A percentile compares a stretch with the other conserved stretches of the same genome.
Evolutionary conservation across 805 yeast species (phyloP).

Genomic region (Pichia cephalocereana): DNA sequence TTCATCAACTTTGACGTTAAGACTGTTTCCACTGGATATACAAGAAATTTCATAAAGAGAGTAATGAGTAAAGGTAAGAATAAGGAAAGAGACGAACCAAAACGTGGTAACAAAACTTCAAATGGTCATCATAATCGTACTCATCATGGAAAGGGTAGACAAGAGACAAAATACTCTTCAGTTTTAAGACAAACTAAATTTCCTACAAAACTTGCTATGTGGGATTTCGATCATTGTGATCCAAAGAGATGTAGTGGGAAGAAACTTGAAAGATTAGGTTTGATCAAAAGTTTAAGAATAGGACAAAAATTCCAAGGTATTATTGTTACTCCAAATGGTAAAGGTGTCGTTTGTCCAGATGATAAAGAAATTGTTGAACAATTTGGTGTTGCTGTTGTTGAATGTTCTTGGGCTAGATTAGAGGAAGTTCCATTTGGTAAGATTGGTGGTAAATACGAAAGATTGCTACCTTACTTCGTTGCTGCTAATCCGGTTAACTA

Average conservation of each 20-base stretch:
- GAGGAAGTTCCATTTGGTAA: conserved; percentile 92
- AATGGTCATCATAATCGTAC: conserved; percentile 51
- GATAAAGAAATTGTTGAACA: conserved; percentile 70
- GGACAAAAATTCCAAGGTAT: conserved; percentile 92
- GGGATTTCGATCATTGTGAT: conserved; percentile 99
- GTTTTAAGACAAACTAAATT: conserved; percentile 30
- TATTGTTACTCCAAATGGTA: conserved; percentile 90
- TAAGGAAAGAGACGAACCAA: conserved; percentile 32
- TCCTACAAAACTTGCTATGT: conserved; percentile 90
- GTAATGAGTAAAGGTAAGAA: conserved; percentile 46
- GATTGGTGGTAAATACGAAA: conserved; percentile 84
- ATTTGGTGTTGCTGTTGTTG: conserved; percentile 94
- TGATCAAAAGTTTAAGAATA: conserved; percentile 68
- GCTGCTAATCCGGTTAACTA: conserved; percentile 97
- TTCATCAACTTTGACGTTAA: no score
- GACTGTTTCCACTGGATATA: no score
- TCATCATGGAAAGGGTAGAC: conserved; percentile 33
- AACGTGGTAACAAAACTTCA: conserved; percentile 30
- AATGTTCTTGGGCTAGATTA: conserved; percentile 97
- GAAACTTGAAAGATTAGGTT: conserved; percentile 79
- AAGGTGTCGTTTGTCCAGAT: conserved; percentile 79
- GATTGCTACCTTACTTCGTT: conserved; percentile 82
- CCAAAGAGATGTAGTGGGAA: conserved; percentile 97
- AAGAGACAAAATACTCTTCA: conserved; percentile 20
- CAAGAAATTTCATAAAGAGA: not conserved